phyloP scores from a whole-genome alignment of 495 filamentous ascomycete genomes.

The Aspergillus egyptiacus region DNA sequence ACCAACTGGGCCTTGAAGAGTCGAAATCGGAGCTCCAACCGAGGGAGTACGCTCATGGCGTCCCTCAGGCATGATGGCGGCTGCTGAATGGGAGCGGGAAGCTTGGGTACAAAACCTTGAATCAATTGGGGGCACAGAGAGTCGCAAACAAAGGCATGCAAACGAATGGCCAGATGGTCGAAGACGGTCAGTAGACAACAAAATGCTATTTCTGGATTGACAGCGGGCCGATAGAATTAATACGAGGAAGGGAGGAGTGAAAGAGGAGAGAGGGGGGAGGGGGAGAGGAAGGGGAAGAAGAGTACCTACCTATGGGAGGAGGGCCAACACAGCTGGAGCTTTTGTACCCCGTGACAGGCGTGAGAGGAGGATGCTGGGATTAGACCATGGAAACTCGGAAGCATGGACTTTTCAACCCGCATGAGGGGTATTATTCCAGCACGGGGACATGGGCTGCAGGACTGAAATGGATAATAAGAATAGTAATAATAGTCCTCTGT shows the following conservation, averaged over 20 bases:
- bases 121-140: background rate
- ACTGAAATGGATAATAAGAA: no score
- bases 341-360: slow-evolving; percentile 9
- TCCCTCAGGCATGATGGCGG: slow-evolving; percentile 17
- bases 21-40: slow-evolving; percentile 71
- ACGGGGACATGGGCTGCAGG: slow-evolving; percentile 8
- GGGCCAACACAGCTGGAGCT: no score
- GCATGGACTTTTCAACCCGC: no score
- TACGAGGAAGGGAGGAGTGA: slow-evolving; percentile 7
- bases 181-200: background rate
- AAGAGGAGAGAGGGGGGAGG: slow-evolving; percentile 7
- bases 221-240: background rate
- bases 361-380: slow-evolving; percentile 9
- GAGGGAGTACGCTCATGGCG: slow-evolving; percentile 66
- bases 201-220: background rate
- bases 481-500: no score
- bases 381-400: slow-evolving; percentile 14
- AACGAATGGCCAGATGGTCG: background rate
- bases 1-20: slow-evolving; percentile 74
- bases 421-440: slow-evolving; percentile 9
- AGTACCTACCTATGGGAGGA: no score
- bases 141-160: background rate
- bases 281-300: slow-evolving; percentile 15
- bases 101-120: background rate
- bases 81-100: background rate